Percentiles rank a stretch among this genome's conserved stretches.
Evolutionary conservation across 176 grass and related monocot species (phyloP).

Genomic region (Triticum urartu): DNA sequence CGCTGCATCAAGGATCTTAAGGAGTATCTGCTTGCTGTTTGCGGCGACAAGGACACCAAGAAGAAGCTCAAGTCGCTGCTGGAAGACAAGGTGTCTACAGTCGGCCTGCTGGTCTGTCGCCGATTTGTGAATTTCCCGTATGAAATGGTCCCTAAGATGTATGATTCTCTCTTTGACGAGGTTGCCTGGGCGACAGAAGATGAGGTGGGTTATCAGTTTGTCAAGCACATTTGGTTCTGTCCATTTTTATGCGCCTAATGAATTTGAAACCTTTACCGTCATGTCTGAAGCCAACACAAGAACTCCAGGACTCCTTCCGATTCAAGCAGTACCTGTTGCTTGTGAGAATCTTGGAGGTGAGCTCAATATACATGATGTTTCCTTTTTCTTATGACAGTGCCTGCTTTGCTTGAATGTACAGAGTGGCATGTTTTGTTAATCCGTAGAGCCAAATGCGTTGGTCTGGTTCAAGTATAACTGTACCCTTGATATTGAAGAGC

Average conservation of each 20-base stretch:
- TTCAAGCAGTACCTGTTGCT: slow-evolving; percentile 85
- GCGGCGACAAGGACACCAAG: slow-evolving; percentile 52
- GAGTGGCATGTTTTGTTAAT: not conserved
- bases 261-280: not conserved
- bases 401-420: not conserved
- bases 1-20: slow-evolving; percentile 77
- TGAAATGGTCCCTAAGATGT: slow-evolving; percentile 78
- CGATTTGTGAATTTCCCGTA: slow-evolving; percentile 89
- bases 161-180: slow-evolving; percentile 83
- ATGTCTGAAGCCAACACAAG: slow-evolving; percentile 64
- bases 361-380: not conserved
- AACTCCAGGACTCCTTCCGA: slow-evolving; percentile 72
- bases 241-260: not conserved
- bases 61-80: slow-evolving; percentile 58
- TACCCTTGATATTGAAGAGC: not conserved
- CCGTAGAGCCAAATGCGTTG: not conserved
- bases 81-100: slow-evolving; percentile 47
- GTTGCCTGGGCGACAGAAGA: slow-evolving; percentile 94
- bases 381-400: not conserved
- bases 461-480: not conserved
- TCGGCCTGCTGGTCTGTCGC: slow-evolving; percentile 68
- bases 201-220: slow-evolving; percentile 52
- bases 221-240: not conserved
- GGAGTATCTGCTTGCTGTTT: slow-evolving; percentile 55
- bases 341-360: slow-evolving; percentile 71